Conservation (phyloP, 345 rosid genomes). For the Euphorbia pulcherrima region DNA sequence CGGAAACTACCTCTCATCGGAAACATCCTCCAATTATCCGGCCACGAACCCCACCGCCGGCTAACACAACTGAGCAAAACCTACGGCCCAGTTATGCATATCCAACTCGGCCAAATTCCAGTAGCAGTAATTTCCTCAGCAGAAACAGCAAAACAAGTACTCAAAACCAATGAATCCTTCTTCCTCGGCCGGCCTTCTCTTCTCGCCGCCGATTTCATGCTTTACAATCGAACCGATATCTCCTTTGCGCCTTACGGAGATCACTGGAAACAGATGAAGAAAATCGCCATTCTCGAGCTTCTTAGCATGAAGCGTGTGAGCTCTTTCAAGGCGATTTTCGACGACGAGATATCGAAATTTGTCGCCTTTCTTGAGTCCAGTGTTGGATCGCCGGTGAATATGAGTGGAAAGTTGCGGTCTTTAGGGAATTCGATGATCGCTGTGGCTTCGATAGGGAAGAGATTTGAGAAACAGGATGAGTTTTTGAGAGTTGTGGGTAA, state of each 20-base stretch:
- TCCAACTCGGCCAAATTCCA: slow-evolving; percentile 25
- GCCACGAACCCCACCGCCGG: slow-evolving; percentile 21
- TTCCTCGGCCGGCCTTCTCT: slow-evolving; percentile 26
- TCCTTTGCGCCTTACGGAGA: slow-evolving; percentile 22
- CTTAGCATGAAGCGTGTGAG: slow-evolving; percentile 19
- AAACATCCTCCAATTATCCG: slow-evolving; percentile 28
- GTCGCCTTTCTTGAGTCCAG: neutral
- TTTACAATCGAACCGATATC: slow-evolving; percentile 14
- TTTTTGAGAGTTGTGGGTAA: slow-evolving; percentile 1
- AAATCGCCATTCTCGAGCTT: slow-evolving; percentile 20
- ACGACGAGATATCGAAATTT: slow-evolving; percentile 19
- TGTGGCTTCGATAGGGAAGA: slow-evolving; percentile 24
- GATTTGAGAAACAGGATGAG: slow-evolving; percentile 12
- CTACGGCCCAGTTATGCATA: slow-evolving; percentile 37
- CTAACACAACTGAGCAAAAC: slow-evolving; percentile 25
- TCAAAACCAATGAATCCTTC: slow-evolving; percentile 29
- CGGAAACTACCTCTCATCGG: slow-evolving; percentile 33
- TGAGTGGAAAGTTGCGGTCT: slow-evolving; percentile 12
- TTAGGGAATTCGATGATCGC: slow-evolving; percentile 13
- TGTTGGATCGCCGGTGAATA: slow-evolving; percentile 9
- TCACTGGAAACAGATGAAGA: slow-evolving; percentile 26
- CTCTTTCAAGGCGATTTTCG: slow-evolving; percentile 19
- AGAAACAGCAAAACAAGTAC: slow-evolving; percentile 21
- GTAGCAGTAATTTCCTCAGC: slow-evolving; percentile 26
- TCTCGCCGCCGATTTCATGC: slow-evolving; percentile 2